Base-by-base conservation (phyloP, 164 flowering plant genomes). In the Euptelea pleiosperma region DNA sequence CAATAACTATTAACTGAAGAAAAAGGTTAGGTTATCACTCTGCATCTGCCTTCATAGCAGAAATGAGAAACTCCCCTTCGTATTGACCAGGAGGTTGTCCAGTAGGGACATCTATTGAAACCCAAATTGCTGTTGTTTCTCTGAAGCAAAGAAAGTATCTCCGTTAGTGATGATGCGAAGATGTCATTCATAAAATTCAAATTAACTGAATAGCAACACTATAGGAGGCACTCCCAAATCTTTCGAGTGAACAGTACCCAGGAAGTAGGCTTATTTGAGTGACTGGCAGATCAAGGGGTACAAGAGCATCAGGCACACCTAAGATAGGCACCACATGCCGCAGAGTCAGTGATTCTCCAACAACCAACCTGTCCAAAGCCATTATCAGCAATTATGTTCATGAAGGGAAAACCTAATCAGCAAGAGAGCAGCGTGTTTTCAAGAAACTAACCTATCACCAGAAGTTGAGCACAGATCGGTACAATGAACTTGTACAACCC, bases 261-360 rank as follows among this genome's bases (percentile, higher is more conserved):
- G 97, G 91, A 69, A 70, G 58, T 56, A 92, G 62, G 69, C 52
- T 79, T 44, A 92, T 62, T 68, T 79, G 94, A 67, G 75, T 68
- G 68, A 67, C 66, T 62, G 98, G 98, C 56, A 79, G 65, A 67
- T 87, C 86, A 69, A 92, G 84, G 16, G 97, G 96, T 34, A 87
- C 97, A 70, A 93, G 96, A 68, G 97, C 98, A 87, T 93, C 98
- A 39, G 97, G 98, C 52, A 93, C 90, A 69, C 94, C 97, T 68
- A 92, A 79, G 43, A 93, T 68, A 12, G 97, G 87, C 57, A 84
- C 90, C 69, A 93, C 98, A 37, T 71, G 85, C 45, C 97, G 77
- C 66, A 93, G 50, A 25, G 66, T 78, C 69, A 90, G 16, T 26
- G 97, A 84, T 51, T 90, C 71, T 26, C 91, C 92, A 60, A 75